These are phyloP conservation scores for Vicia faba DNA, from an alignment of 306 rosid genomes.

Conservation along the genomic window DNA sequence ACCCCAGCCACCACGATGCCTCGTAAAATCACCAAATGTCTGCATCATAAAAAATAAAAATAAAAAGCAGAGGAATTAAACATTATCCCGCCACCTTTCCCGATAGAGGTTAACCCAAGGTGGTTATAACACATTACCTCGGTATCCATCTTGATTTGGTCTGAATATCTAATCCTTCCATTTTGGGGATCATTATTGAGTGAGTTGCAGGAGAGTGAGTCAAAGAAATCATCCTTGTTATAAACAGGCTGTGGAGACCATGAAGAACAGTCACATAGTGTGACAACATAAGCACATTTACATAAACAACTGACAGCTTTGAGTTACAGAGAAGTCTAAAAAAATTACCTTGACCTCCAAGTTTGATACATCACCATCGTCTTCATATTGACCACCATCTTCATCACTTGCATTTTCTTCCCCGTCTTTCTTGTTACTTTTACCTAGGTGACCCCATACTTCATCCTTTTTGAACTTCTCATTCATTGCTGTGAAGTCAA, in stretches of 20 bases:
- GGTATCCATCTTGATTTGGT: slow-evolving; percentile 53
- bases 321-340: slow-evolving; percentile 9
- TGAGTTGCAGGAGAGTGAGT: slow-evolving; percentile 50
- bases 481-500: slow-evolving; percentile 65
- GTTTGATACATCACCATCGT: slow-evolving; percentile 31
- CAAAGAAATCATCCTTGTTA: slow-evolving; percentile 60
- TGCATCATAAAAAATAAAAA: slow-evolving; percentile 37
- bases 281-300: not conserved
- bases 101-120: slow-evolving; percentile 19
- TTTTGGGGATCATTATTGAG: slow-evolving; percentile 38
- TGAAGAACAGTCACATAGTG: slow-evolving; percentile 15
- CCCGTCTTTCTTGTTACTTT: slow-evolving; percentile 41
- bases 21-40: slow-evolving; percentile 54
- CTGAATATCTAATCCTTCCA: slow-evolving; percentile 58
- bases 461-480: slow-evolving; percentile 66
- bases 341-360: slow-evolving; percentile 40
- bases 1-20: slow-evolving; percentile 55
- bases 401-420: slow-evolving; percentile 40
- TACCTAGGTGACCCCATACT: slow-evolving; percentile 64
- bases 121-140: slow-evolving; percentile 44
- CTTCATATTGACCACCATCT: slow-evolving; percentile 40
- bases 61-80: slow-evolving; percentile 12
- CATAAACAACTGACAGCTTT: not conserved
- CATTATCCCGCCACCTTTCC: not conserved
- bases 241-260: slow-evolving; percentile 47